Conservation (phyloP, 768 basidiomycete species). For the Artomyces pyxidatus region DNA sequence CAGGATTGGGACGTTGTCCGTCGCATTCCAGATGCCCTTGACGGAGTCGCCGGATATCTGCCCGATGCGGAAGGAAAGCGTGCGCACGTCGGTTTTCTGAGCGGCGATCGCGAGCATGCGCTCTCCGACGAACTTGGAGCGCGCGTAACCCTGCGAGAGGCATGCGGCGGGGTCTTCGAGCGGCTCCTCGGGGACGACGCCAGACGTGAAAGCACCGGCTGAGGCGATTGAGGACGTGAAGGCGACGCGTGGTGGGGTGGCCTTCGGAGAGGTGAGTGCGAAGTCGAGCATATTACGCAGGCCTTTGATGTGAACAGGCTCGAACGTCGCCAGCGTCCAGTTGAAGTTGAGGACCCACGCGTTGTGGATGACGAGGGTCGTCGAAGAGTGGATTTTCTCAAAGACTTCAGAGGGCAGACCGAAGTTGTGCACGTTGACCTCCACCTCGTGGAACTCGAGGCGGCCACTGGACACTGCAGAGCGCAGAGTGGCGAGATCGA, state of each 20-base stretch:
- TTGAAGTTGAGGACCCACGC: slow-evolving; percentile 15
- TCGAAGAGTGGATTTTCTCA: not conserved
- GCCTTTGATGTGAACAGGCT: slow-evolving; percentile 11
- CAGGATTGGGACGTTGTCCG: slow-evolving; percentile 4
- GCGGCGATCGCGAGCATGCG: not conserved
- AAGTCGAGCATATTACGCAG: slow-evolving; percentile 13
- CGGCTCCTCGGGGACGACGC: not conserved
- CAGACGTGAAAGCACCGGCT: not conserved
- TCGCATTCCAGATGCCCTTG: slow-evolving; percentile 7
- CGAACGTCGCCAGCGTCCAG: slow-evolving; percentile 9
- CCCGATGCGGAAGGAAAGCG: not conserved
- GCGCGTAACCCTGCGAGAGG: slow-evolving; percentile 1
- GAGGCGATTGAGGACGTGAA: slow-evolving; percentile 7
- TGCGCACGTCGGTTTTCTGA: not conserved
- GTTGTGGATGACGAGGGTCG: slow-evolving; percentile 9
- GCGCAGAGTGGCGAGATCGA: not conserved
- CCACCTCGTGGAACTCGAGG: not conserved
- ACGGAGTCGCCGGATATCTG: slow-evolving; percentile 5
- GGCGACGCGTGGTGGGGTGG: not conserved
- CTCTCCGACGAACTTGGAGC: slow-evolving; percentile 5
- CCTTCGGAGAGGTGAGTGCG: slow-evolving; percentile 6
- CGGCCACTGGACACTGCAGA: not conserved
- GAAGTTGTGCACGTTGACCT: slow-evolving; percentile 1
- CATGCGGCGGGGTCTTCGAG: not conserved
- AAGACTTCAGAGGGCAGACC: not conserved